These are phyloP conservation scores for Barnettozyma pratensis DNA, from an alignment of 805 yeast species.

Conservation along the genomic window DNA sequence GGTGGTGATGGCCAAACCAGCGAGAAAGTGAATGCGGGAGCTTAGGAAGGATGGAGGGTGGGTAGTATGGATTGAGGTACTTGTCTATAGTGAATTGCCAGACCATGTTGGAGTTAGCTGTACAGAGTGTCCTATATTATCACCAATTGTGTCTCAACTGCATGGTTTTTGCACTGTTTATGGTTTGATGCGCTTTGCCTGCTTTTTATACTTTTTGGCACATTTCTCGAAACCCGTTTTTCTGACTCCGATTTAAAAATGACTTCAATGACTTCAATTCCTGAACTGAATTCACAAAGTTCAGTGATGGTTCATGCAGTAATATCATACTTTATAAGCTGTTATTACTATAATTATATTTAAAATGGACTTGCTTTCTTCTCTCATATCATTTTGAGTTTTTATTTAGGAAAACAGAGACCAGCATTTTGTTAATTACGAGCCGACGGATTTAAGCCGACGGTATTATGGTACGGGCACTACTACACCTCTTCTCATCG, in stretches of 20 bases:
- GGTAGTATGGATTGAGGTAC: slow-evolving; percentile 15
- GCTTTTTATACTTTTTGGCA: too few species aligned
- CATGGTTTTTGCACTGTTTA: too few species aligned
- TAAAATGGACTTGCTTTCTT: too few species aligned
- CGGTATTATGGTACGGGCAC: neutral
- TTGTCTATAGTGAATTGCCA: slow-evolving; percentile 16
- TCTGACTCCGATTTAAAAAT: too few species aligned
- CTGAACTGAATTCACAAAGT: too few species aligned
- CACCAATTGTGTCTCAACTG: too few species aligned
- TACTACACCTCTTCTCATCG: too few species aligned
- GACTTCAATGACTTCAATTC: neutral
- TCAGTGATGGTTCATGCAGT: neutral
- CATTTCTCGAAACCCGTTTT: too few species aligned
- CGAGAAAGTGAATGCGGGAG: slow-evolving; percentile 33
- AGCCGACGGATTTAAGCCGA: neutral
- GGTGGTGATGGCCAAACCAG: slow-evolving; percentile 35
- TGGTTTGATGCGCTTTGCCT: too few species aligned
- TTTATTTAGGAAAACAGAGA: neutral
- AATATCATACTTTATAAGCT: neutral
- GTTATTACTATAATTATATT: too few species aligned
- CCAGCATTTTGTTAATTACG: neutral
- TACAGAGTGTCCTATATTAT: neutral
- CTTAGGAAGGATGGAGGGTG: slow-evolving; percentile 22
- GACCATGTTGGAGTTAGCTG: neutral
- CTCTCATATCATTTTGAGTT: neutral